phyloP scores from a whole-genome alignment of 805 yeast species.

The Wickerhamomyces pijperi region DNA sequence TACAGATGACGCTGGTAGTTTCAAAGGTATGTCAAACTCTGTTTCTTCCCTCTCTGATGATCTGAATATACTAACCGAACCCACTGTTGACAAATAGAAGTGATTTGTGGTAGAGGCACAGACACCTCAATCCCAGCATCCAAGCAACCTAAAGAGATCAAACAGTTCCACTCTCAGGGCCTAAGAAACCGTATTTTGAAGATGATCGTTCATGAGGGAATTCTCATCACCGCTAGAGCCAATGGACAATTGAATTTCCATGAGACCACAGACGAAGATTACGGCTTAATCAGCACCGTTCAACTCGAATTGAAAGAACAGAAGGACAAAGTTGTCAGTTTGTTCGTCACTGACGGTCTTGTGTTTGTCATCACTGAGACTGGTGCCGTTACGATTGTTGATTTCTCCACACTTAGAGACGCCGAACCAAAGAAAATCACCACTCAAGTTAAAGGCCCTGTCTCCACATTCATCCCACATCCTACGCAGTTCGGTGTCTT shows the following conservation, averaged over 20 bases:
- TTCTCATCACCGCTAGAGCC: constrained; percentile 33
- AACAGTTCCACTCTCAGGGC: constrained; percentile 31
- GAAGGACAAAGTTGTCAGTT: constrained; percentile 29
- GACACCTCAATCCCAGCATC: constrained; percentile 70
- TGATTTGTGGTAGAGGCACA: constrained; percentile 54
- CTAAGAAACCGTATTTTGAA: constrained; percentile 28
- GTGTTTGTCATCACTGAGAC: constrained; percentile 25
- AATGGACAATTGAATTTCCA: constrained; percentile 33
- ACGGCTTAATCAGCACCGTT: constrained; percentile 13
- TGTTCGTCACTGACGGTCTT: constrained; percentile 17
- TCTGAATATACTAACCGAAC: neutral
- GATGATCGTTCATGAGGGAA: constrained; percentile 22
- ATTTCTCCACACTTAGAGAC: constrained; percentile 7
- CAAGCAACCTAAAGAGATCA: constrained; percentile 48
- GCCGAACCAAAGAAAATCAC: constrained; percentile 5
- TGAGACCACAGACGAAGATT: constrained; percentile 19
- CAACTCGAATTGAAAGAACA: constrained; percentile 7
- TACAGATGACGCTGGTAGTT: constrained; percentile 55
- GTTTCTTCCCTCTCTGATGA: neutral
- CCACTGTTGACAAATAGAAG: no score
- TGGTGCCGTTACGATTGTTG: constrained; percentile 23
- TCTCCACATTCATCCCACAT: constrained; percentile 36
- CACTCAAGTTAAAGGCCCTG: constrained; percentile 31
- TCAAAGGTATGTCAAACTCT: constrained; percentile 26
- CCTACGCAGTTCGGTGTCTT: constrained; percentile 39